Evolutionary conservation across 192 early-diverging fungal species (phyloP), one percentile per base, ranked within the genome.

Genomic region (Rhizophagus sp.): DNA sequence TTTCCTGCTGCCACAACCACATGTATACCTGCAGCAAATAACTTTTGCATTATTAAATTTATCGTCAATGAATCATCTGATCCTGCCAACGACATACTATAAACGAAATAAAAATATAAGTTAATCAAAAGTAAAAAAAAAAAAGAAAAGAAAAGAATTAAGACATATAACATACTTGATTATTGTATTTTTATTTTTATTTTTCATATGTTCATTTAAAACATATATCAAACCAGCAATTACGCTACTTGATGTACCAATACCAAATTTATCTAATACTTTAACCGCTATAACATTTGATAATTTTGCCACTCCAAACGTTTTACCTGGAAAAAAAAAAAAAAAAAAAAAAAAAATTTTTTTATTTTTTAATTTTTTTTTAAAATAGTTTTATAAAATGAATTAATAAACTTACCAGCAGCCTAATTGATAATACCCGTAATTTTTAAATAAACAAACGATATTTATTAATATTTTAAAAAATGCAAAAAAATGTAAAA

Each of bases 81-180:
- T 76, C 96, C 96, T 47, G 97, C 97, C 65, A 99, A 85, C 61
- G 89, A 92, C 97, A 99, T 98, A 87, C 97, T 98, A 73, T 75
- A 81, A 75, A 36, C 34, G 79, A 39, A 39, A 78, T 76, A 30
- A 82, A 36, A 62, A 83, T n/a, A n/a, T n/a, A 84, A 85, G 75
- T 83, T 80, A n/a, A 88, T 36, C 39, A 90, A 91, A 33, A 80
- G 68, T 8, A 25, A 50, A 44, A 22, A 3, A 25, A 39, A 39
- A 25, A 50, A 44, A 22, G 5, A 25, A 39, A 39, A 11, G 1
- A 41, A 41, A 24, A 27, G 2, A 1, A 3, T 6, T 13, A 24
- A 49, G 15, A 27, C 12, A 50, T 30, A 22, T 57, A 6, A 57
- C 52, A 7, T 52, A 50, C 71, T 52, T 73, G 2, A 52, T 25